Percentiles rank a stretch among this genome's conserved stretches.
phyloP scores from a whole-genome alignment of 495 filamentous ascomycete genomes.

The Paragyromitra xinjiangensis region DNA sequence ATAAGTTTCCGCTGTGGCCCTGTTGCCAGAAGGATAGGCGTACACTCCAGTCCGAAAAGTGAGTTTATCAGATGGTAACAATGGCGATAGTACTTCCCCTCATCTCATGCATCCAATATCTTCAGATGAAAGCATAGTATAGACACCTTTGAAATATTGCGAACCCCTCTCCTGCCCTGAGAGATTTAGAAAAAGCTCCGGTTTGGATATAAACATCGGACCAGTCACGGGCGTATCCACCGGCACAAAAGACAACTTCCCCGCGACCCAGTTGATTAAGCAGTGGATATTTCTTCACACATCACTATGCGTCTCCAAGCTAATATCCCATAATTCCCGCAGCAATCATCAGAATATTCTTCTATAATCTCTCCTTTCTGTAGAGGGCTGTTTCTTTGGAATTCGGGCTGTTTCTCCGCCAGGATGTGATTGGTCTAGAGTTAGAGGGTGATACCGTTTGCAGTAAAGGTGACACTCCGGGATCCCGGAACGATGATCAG shows the following conservation, averaged over 20 bases:
- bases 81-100: constrained; percentile 1
- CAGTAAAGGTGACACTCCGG: constrained; percentile 11
- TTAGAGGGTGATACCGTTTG: constrained; percentile 18
- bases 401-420: constrained; percentile 13
- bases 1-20: background rate
- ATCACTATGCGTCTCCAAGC: background rate
- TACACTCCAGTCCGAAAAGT: background rate
- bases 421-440: background rate
- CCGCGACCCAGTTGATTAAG: background rate
- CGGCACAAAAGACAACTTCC: background rate
- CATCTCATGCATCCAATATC: background rate
- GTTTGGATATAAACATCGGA: background rate
- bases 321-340: constrained; percentile 4
- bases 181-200: constrained; percentile 13
- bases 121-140: constrained; percentile 11
- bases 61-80: background rate
- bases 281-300: background rate
- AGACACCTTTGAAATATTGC: background rate
- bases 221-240: constrained; percentile 22
- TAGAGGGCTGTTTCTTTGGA: background rate
- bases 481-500: constrained; percentile 15
- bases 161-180: background rate
- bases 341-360: constrained; percentile 4
- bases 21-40: background rate
- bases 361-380: no score